Conservation (phyloP, 1,139 yeast species). For the Kodamaea arcana region DNA sequence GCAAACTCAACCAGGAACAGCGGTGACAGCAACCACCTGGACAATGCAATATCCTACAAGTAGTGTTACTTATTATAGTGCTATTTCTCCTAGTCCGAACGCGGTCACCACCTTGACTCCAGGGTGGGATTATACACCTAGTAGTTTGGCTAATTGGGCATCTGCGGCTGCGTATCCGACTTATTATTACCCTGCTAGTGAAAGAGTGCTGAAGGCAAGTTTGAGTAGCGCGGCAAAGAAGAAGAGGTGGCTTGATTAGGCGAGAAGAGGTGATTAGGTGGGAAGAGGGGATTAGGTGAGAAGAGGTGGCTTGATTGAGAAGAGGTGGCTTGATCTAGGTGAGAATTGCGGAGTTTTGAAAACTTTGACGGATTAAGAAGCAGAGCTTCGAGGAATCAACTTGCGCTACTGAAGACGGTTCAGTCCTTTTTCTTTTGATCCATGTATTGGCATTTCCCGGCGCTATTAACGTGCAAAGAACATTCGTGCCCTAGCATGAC, state of each 20-base stretch:
- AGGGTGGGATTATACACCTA: conserved; percentile 72
- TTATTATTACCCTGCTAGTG: conserved; percentile 39
- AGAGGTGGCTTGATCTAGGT: too few species aligned
- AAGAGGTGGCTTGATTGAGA: too few species aligned
- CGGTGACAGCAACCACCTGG: conserved; percentile 65
- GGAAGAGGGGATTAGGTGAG: too few species aligned
- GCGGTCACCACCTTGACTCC: conserved; percentile 68
- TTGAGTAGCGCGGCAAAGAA: conserved; percentile 33
- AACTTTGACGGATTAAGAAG: too few species aligned
- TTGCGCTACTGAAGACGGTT: too few species aligned
- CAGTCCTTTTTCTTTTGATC: too few species aligned
- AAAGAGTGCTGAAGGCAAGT: conserved; percentile 37
- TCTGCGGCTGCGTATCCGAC: conserved; percentile 65
- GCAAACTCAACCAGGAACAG: conserved; percentile 80
- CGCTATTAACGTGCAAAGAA: too few species aligned
- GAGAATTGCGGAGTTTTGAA: too few species aligned
- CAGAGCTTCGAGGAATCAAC: too few species aligned
- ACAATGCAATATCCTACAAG: conserved; percentile 60
- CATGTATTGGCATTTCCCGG: too few species aligned
- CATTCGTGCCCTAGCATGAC: too few species aligned
- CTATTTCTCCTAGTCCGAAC: conserved; percentile 39
- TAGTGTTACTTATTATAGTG: conserved; percentile 52
- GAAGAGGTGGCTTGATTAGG: conserved; percentile 34
- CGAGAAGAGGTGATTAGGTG: too few species aligned
- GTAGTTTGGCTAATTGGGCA: conserved; percentile 65